Evolutionary conservation across 2,329 filamentous ascomycete species (phyloP).

Genomic region (Sporothrix schenckii): DNA sequence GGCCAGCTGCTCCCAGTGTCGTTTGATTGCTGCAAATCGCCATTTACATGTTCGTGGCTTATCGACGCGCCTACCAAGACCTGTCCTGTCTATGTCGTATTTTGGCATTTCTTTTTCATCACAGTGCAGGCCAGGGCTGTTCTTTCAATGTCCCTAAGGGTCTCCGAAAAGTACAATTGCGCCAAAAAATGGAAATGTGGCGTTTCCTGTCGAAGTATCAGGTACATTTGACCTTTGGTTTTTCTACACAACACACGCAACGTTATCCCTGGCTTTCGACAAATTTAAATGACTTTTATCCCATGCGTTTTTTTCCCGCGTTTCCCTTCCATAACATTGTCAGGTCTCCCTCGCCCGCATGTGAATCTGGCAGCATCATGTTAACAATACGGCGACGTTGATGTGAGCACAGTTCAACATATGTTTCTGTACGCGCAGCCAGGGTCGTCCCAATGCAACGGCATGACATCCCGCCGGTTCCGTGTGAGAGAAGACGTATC

Average conservation of each 20-base stretch:
- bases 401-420: background rate
- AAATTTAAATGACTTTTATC: background rate
- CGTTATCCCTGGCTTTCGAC: background rate
- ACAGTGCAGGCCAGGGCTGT: conserved; percentile 2
- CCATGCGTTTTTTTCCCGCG: background rate
- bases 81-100: background rate
- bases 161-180: background rate
- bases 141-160: conserved; percentile 17
- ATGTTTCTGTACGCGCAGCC: background rate
- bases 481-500: conserved; percentile 11
- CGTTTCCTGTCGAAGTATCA: conserved; percentile 19
- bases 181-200: conserved; percentile 29
- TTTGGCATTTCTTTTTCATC: background rate
- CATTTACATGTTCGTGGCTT: background rate
- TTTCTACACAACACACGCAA: no score
- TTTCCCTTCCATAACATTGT: background rate
- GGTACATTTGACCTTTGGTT: conserved; percentile 12
- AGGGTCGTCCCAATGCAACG: conserved; percentile 12
- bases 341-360: background rate
- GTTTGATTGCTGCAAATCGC: background rate
- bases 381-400: background rate
- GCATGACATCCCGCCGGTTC: conserved; percentile 23
- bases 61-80: background rate
- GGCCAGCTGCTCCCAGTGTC: background rate
- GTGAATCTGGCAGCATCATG: no score